Base-by-base conservation (phyloP, 164 flowering plant species). In the Amborella trichopoda region DNA sequence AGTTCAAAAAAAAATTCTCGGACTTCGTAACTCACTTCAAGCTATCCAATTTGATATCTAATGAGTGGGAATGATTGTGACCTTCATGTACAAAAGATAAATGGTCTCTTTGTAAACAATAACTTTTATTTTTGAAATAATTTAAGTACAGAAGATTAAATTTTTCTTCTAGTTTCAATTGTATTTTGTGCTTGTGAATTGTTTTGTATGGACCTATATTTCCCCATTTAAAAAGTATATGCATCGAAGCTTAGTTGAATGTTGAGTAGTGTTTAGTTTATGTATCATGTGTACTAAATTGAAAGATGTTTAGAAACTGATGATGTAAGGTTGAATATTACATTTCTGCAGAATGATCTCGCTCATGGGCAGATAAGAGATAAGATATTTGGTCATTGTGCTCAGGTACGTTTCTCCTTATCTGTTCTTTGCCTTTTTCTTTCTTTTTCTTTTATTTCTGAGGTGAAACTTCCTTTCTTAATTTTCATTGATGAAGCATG, bases 311-410 rank as follows among this genome's bases (percentile, higher is more conserved):
- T 30, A 30, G 14, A 30, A 30, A 30, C 14, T 9, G 14, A 8
- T 30, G 9, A 0, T 0, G 34, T 30, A 14, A 30, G 14, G 9
- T 14, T 30, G 11, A 30, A 8, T 30, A 14, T 8, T 30, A 0
- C 9, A 30, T 30, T 57, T 56, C 26, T 60, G 40, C 80, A 93
- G 99, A 93, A 84, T 73, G 99, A 93, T 68, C 89, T 93, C 33
- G 81, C 88, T 41, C 95, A 88, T 55, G 99, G 96, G 52, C 88
- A 96, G 99, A 96, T 96, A 60, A 52, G 88, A 95, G 99, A 93
- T 66, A 88, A 78, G 84, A 88, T 85, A 63, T 84, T 93, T 42
- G 99, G 99, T 16, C 88, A 93, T 62, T 93, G 99, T 69, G 91
- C 91, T 30, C 96, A 85, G 94, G 99, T 87, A 49, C 41, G 51